phyloP scores from a whole-genome alignment of 164 flowering plant genomes.

The grape (Vitis vinifera) region ASM3070453v1 NC_081807.1:3737001-3737500 shows the following conservation, averaged over 20 bases:
- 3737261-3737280: conserved; percentile 6
- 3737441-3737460: too few relatives aligned
- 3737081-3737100: conserved; percentile 98
- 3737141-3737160: conserved; percentile 92
- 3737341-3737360: not conserved
- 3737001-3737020: conserved; percentile 90
- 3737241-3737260: conserved; percentile 97
- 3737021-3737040: conserved; percentile 92
- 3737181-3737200: conserved; percentile 94
- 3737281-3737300: not conserved
- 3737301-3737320: not conserved
- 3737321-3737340: not conserved
- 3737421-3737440: too few relatives aligned
- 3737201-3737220: conserved; percentile 99
- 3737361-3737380: not conserved
- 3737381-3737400: not conserved
- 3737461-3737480: too few relatives aligned
- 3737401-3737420: not conserved
- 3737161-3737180: conserved; percentile 98
- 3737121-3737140: conserved; percentile 98
- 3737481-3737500: too few relatives aligned
- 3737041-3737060: conserved; percentile 96
- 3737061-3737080: conserved; percentile 99
- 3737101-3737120: conserved; percentile 97
- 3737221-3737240: conserved; percentile 96